Evolutionary conservation across 2,329 filamentous ascomycete species (phyloP), one percentile per base, ranked within the genome.

Genomic region (Didymella pomorum): DNA sequence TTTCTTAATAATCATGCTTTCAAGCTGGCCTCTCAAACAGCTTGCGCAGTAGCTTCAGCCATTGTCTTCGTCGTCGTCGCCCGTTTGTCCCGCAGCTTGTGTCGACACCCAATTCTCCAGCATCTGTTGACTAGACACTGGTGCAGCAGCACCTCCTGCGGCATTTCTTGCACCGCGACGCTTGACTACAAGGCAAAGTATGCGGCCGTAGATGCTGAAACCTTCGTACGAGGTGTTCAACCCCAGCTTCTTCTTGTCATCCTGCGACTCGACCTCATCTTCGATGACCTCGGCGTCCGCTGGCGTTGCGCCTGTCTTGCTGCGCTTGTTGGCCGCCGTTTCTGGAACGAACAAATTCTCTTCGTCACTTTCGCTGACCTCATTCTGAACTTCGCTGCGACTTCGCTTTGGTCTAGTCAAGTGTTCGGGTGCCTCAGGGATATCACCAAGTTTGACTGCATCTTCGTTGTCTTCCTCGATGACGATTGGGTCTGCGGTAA

Each of bases 201-300:
- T 92, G 67, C 92, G 90, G 11, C 95, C 93, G 79, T 97, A 96
- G 72, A 99, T 97, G 69, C 90, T 91, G 79, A 98, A 98, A 9
- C 95, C 94, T 71, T 98, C 93, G 78, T 98, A 99, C 14, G 88
- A 89, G 25, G 94, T 95, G 61, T 90, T 89, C 81, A 97, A 86
- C 20, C 85, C 86, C 68, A 96, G 80, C 76, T 97, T 98, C 81
- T 99, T 97, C 79, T 97, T 96, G 71, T 96, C 90, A 56, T 96
- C 93, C 70, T 93, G 59, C 25, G 54, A 48, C n/a, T 66, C 68
- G 25, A 66, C 72, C 4, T 61, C 59, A 6, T 60, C 58, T 21
- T 69, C 67, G 20, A 70, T 62, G 35, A 59, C 57, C 39, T 70
- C 64, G 39, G 59, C 56, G n/a, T 50, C 42, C n/a, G 29, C 43